Evolutionary conservation across 2,329 filamentous ascomycete genomes (phyloP).

Genomic region (Pyrenochaeta sp.): DNA sequence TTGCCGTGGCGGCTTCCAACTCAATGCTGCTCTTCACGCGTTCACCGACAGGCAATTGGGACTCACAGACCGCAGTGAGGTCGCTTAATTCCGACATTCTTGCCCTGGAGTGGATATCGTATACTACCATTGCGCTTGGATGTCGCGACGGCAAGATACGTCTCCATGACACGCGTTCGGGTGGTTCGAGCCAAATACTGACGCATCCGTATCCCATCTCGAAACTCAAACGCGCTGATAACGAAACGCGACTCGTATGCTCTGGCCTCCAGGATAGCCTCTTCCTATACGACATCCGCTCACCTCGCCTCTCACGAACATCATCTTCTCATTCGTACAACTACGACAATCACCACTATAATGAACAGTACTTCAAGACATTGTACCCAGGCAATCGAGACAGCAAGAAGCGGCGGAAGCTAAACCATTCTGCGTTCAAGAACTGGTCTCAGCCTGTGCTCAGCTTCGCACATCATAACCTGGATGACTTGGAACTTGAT

Average conservation of each 20-base stretch:
- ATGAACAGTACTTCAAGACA: conserved; percentile 19
- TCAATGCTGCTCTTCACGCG: conserved; percentile 37
- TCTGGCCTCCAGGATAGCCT: conserved; percentile 38
- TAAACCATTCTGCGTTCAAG: conserved; percentile 11
- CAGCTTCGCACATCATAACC: conserved; percentile 36
- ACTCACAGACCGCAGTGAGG: conserved; percentile 14
- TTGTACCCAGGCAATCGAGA: conserved; percentile 15
- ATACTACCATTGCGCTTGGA: conserved; percentile 42
- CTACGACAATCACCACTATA: conserved; percentile 22
- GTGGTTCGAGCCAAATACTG: conserved; percentile 32
- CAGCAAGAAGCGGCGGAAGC: conserved; percentile 21
- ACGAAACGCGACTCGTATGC: conserved; percentile 36
- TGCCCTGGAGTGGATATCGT: conserved; percentile 45
- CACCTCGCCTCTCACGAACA: conserved; percentile 11
- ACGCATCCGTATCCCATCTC: conserved; percentile 36
- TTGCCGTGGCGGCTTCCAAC: conserved; percentile 43
- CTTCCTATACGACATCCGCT: conserved; percentile 44
- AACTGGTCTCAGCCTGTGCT: conserved; percentile 40
- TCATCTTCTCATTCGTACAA: conserved; percentile 1
- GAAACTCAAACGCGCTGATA: conserved; percentile 35
- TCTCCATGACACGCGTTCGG: conserved; percentile 44
- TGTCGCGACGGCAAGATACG: conserved; percentile 44
- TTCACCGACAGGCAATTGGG: conserved; percentile 30
- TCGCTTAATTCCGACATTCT: conserved; percentile 38
- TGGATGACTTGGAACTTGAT: conserved; percentile 34